These are phyloP conservation scores for Crassisporium funariophilum DNA, from an alignment of 768 basidiomycete species.

Conservation along the genomic window DNA sequence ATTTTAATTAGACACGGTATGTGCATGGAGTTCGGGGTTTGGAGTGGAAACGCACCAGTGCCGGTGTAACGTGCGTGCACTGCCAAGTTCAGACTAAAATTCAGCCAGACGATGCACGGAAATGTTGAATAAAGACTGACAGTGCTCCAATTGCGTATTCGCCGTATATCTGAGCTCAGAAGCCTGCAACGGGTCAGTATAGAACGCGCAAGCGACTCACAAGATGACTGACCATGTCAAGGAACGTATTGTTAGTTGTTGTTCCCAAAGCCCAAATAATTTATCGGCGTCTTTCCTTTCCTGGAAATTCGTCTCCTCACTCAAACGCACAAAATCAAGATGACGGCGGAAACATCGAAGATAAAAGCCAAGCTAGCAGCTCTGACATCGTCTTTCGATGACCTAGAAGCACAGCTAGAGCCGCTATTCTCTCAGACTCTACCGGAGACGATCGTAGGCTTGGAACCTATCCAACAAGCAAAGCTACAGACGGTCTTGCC, in stretches of 20 bases:
- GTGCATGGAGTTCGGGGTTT: slow-evolving; percentile 1
- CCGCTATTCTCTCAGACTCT: slow-evolving; percentile 70
- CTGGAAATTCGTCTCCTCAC: slow-evolving; percentile 7
- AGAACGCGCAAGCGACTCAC: slow-evolving; percentile 8
- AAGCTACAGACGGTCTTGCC: slow-evolving; percentile 78
- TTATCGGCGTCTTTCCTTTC: slow-evolving; percentile 12
- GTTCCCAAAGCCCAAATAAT: slow-evolving; percentile 20
- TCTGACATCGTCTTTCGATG: slow-evolving; percentile 62
- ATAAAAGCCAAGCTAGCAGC: slow-evolving; percentile 49
- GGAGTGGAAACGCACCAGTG: slow-evolving; percentile 62
- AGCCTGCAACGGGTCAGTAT: slow-evolving; percentile 47
- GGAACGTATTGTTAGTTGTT: slow-evolving; percentile 36
- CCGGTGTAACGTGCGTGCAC: slow-evolving; percentile 97
- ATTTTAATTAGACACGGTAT: slow-evolving; percentile 8
- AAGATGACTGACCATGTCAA: slow-evolving; percentile 46
- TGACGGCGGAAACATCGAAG: slow-evolving; percentile 50
- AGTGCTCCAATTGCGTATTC: slow-evolving; percentile 93
- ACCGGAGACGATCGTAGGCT: slow-evolving; percentile 60
- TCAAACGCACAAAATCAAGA: slow-evolving; percentile 16
- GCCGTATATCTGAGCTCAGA: slow-evolving; percentile 95
- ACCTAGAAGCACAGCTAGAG: slow-evolving; percentile 66
- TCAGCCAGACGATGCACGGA: slow-evolving; percentile 11
- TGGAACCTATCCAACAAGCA: slow-evolving; percentile 78
- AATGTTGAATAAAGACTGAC: slow-evolving; percentile 49
- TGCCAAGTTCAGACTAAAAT: slow-evolving; percentile 33